phyloP scores from a whole-genome alignment of 371 early-diverging fungal genomes.

The Syncephalastrum contaminatum region DNA sequence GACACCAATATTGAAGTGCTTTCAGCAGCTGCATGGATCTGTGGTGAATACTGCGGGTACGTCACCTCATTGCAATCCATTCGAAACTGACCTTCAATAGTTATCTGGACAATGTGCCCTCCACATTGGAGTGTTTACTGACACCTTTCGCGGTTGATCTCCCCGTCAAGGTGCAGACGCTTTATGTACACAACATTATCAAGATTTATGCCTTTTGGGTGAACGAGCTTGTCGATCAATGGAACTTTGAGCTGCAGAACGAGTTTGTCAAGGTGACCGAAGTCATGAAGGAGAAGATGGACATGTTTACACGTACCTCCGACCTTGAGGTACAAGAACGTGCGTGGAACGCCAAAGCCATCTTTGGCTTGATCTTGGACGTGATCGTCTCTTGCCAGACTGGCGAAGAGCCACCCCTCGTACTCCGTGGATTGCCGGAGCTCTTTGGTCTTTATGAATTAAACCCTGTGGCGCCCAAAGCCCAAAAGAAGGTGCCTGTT shows the following conservation, averaged over 20 bases:
- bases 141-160: conserved; percentile 54
- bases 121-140: conserved; percentile 59
- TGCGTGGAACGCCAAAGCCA: conserved; percentile 55
- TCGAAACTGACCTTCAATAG: conserved; percentile 9
- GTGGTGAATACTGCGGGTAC: conserved; percentile 82
- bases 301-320: conserved; percentile 48
- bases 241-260: conserved; percentile 50
- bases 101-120: conserved; percentile 45
- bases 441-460: conserved; percentile 81
- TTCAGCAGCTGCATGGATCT: conserved; percentile 87
- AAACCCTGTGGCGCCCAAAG: conserved; percentile 91
- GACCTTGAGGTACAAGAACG: conserved; percentile 88
- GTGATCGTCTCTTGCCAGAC: conserved; percentile 16
- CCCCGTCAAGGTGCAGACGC: conserved; percentile 63
- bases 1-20: conserved; percentile 76
- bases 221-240: conserved; percentile 53
- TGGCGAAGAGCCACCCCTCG: conserved; percentile 19
- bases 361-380: conserved; percentile 55
- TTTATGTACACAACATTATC: conserved; percentile 73
- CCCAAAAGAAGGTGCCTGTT: conserved; percentile 85
- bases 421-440: conserved; percentile 56
- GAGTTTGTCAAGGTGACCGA: conserved; percentile 53
- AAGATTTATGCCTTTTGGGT: conserved; percentile 76
- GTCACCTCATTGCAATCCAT: not conserved
- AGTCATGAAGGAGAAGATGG: conserved; percentile 53